A percentile compares a stretch with the other conserved stretches of the same genome.
phyloP scores from a whole-genome alignment of 345 rosid genomes.

The Dimocarpus longan region DNA sequence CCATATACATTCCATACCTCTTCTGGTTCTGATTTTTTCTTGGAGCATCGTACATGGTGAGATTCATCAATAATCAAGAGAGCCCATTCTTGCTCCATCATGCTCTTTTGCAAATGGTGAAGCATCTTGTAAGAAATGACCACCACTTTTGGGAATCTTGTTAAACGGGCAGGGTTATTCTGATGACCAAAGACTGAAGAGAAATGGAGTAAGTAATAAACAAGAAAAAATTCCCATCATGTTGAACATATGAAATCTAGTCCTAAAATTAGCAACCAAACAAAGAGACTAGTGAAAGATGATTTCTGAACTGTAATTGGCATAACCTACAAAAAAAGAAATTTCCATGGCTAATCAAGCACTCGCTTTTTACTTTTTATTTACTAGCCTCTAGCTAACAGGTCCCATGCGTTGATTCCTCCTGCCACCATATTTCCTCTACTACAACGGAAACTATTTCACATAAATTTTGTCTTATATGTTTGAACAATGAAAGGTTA shows the following conservation, averaged over 20 bases:
- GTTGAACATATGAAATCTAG: background rate
- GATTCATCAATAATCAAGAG: constrained; percentile 91
- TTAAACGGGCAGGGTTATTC: constrained; percentile 66
- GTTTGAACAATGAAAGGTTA: background rate
- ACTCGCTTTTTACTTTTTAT: background rate
- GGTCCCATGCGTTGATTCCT: background rate
- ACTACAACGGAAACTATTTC: background rate
- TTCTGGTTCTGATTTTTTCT: constrained; percentile 63
- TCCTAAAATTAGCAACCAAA: background rate
- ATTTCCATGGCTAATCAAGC: background rate
- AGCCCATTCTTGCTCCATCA: constrained; percentile 84
- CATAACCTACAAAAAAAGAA: background rate
- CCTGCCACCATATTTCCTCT: background rate
- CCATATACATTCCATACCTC: constrained; percentile 53
- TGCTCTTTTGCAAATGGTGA: constrained; percentile 64
- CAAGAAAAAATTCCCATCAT: background rate
- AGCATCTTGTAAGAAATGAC: constrained; percentile 94
- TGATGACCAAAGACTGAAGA: constrained; percentile 84
- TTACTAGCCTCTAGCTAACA: background rate
- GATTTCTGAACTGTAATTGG: constrained; percentile 5
- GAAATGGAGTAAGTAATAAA: constrained; percentile 9
- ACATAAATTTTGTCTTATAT: background rate
- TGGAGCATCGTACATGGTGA: constrained; percentile 83
- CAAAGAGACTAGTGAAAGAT: background rate
- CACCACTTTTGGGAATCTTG: constrained; percentile 78